These are phyloP conservation scores for Myriosclerotinia scirpicola DNA, from an alignment of 2,329 filamentous ascomycete species.

Conservation along the genomic window DNA sequence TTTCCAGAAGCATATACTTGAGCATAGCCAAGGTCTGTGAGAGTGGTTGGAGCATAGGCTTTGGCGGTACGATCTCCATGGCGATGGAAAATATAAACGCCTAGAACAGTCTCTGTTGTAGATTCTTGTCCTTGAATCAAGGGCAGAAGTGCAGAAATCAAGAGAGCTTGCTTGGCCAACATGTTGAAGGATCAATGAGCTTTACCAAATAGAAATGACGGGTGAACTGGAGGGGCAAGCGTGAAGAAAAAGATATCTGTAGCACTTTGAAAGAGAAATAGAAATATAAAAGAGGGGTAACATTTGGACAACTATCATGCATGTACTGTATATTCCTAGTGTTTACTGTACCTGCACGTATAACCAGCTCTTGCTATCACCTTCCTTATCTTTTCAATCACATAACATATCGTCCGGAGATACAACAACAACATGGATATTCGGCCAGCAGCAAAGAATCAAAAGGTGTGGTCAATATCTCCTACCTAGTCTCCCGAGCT, in stretches of 20 bases:
- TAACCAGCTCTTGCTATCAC: neutral
- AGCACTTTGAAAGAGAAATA: neutral
- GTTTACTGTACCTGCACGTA: neutral
- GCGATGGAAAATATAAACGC: slow-evolving; percentile 83
- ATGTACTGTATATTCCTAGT: neutral
- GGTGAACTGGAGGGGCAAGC: neutral
- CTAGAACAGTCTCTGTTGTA: slow-evolving; percentile 50
- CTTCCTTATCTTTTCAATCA: slow-evolving; percentile 4
- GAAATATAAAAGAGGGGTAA: neutral
- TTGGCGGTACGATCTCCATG: slow-evolving; percentile 89
- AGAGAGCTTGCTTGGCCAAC: slow-evolving; percentile 44
- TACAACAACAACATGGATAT: slow-evolving; percentile 2
- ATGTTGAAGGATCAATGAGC: slow-evolving; percentile 30
- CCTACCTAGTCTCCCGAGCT: neutral
- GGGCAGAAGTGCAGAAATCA: slow-evolving; percentile 45
- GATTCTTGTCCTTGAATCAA: slow-evolving; percentile 40
- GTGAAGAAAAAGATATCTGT: neutral
- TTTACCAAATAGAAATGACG: neutral
- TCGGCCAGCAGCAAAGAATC: neutral
- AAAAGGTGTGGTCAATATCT: neutral
- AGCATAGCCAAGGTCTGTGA: slow-evolving; percentile 78
- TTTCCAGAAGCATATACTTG: slow-evolving; percentile 71
- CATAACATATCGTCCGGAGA: neutral
- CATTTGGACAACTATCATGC: neutral
- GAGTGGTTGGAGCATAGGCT: slow-evolving; percentile 63